These are phyloP conservation scores for Harringtonia lauricola DNA, from an alignment of 2,329 filamentous ascomycete species.

Conservation along the genomic window DNA sequence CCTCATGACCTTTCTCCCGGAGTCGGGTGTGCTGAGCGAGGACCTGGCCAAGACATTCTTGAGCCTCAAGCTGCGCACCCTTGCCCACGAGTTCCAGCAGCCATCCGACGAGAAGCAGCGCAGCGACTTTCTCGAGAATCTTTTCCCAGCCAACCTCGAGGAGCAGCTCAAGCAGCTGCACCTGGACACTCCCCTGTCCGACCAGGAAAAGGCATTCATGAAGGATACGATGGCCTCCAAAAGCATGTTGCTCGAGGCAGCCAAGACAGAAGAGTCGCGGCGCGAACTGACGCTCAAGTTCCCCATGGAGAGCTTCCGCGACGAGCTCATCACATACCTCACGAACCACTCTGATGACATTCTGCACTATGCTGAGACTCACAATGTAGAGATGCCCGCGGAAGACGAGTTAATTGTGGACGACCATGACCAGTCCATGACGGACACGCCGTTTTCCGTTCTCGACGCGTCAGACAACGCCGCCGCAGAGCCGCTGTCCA, in stretches of 20 bases:
- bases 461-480: no score
- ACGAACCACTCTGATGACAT: conserved; percentile 19
- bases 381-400: conserved; percentile 24
- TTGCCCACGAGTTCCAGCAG: conserved; percentile 3
- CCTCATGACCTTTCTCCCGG: conserved; percentile 29
- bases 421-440: conserved; percentile 7
- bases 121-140: conserved; percentile 33
- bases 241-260: conserved; percentile 37
- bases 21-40: conserved; percentile 26
- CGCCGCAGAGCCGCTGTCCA: no score
- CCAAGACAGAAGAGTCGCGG: conserved; percentile 34
- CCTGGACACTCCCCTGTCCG: conserved; percentile 17
- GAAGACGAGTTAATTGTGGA: conserved; percentile 18
- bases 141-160: conserved; percentile 46
- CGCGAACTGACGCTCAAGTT: conserved; percentile 26
- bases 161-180: conserved; percentile 27
- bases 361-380: conserved; percentile 25
- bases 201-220: conserved; percentile 11
- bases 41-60: conserved; percentile 32
- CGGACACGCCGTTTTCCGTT: no score
- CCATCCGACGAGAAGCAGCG: conserved; percentile 7
- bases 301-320: conserved; percentile 25
- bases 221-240: conserved; percentile 17
- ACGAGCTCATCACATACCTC: conserved; percentile 20
- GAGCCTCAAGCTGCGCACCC: conserved; percentile 29